Evolutionary conservation across 1,139 yeast species (phyloP), one percentile per base, ranked within the genome.

Genomic region (Wickerhamomyces sp.): DNA sequence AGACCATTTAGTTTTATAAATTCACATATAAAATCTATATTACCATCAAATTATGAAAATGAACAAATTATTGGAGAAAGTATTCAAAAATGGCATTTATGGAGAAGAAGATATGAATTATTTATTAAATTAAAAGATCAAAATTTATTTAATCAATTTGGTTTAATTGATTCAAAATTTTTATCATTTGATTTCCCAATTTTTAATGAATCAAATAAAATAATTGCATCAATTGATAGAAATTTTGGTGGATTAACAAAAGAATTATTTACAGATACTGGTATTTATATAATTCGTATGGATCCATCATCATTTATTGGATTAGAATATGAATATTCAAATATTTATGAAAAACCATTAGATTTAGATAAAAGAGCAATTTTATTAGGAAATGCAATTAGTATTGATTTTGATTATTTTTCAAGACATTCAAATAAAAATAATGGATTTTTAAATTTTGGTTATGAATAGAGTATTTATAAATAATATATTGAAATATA

Each of bases 221-320:
- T 85, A 1, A 68, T 85, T 48, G 96, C 84, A 0, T 73, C 87
- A 2, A 91, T 93, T 1, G 95, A 89, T 62, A 76, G 98, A 57
- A 89, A 90, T 64, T 93, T 96, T 94, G 95, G 87, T 5, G 99
- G 99, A 0, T 67, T 93, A 35, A 95, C 95, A 3, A 76, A 97
- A 58, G 99, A 93, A 62, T 67, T 91, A 59, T 85, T 91, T 61
- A 91, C 98, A 0, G 98, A 93, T 64, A 86, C 96, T 0, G 98
- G 98, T 52, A 91, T 89, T 3, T 93, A 93, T 63, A 79, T 90
- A 11, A 68, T 93, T 34, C 69, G 96, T 49, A 84, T 89, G 87
- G 95, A 88, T 10, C 42, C 48, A n/a, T 42, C 49, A 10, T 18
- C 37, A 3, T 41, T 39, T 14, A 15, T 27, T 13, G 45, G 44